Base-by-base conservation (phyloP, 2,329 filamentous ascomycete species). In the Ophiosphaerella korrae region DNA sequence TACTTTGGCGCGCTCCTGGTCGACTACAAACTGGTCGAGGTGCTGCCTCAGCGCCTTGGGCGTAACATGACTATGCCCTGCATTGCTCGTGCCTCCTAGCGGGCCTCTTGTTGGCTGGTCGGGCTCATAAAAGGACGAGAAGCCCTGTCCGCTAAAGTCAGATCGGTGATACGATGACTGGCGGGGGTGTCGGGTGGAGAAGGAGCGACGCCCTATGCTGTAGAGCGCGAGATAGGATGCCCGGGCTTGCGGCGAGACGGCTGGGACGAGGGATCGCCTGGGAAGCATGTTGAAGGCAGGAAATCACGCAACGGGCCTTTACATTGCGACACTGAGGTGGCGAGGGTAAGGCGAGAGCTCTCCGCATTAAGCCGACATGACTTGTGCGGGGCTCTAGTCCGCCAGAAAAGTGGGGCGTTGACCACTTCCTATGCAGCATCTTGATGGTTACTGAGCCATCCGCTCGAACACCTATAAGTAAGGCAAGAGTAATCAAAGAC, bases 1-100 rank as follows among this genome's bases (percentile, higher is more conserved):
- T 74, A 96, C 95, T 80, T 99, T 94, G 13, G 94, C 92, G 52
- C 91, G 86, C 60, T 97, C 91, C 74, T 99, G 94, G 35, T 93
- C 94, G 3, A 99, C 93, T 1, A 99, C 93, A 71, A 95, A 99
- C 69, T 94, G 89, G 71, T 99, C 94, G 29, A 97, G 85, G 66
- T 94, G 89, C 67, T 90, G 86, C 79, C 97, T 97, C 64, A 99
- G 80, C 62, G 79, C 76, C 60, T 80, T 82, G 7, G 85, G 85
- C 8, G 85, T 88, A 45, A 87, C 77, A 44, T 78, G 78, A 29
- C 82, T 82, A 26, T 79, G 79, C 50, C 83, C 84, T 53, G 84
- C 81, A 31, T 78, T 78, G 52, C 81, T 82, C 8, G 83, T 80
- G 53, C 81, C 82, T 33, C 80, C 81, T 48, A 89, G 72, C n/a